Base-by-base conservation (phyloP, 176 grass and related monocot genomes). In the Triticum monococcum region DNA sequence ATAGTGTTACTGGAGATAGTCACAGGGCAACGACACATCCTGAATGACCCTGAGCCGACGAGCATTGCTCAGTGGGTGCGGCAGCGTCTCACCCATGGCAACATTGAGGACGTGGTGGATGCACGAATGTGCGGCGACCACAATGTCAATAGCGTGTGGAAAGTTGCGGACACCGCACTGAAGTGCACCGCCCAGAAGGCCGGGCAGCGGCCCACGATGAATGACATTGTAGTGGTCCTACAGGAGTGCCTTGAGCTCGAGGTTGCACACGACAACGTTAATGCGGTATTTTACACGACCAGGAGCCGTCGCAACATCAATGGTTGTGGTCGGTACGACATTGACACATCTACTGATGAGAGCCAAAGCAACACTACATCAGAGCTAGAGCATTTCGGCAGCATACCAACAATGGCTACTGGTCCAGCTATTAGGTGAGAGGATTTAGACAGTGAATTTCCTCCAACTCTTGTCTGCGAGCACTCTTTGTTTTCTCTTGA, bases 1-100 rank as follows among this genome's bases (percentile, higher is more conserved):
- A 77, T 89, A 7, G 82, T 89, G 17, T 11, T 89, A 25, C 30
- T 89, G 9, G 73, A 52, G 14, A 52, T 52, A 52, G 14, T 52
- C 14, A 52, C 48, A 6, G 48, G 48, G 48, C 12, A 52, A 86
- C 57, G 66, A 4, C 64, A 54, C 35, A 81, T 89, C 28, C 5
- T 85, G 9, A 45, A 62, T 28, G 64, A 3, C 28, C 46, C 74
- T 1, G 77, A 85, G 35, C 48, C 48, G 2, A 75, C 12, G 4
- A 50, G 48, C 48, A 52, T 52, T 17, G 1, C 1, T 17, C 13
- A 52, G 48, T 52, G 4, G 48, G 48, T 17, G 14, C 13, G 48
- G 1, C 48, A 52, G 5, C 48, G 48, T 5, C 14, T 52, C 14
- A 5, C 4, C 13, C 4, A 5, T 52, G 48, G 48, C 48, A 52